A percentile compares a stretch with the other conserved stretches of the same genome.
These are phyloP conservation scores for Cyberlindnera misumaiensis DNA, from an alignment of 805 yeast species.

Conservation along the genomic window DNA sequence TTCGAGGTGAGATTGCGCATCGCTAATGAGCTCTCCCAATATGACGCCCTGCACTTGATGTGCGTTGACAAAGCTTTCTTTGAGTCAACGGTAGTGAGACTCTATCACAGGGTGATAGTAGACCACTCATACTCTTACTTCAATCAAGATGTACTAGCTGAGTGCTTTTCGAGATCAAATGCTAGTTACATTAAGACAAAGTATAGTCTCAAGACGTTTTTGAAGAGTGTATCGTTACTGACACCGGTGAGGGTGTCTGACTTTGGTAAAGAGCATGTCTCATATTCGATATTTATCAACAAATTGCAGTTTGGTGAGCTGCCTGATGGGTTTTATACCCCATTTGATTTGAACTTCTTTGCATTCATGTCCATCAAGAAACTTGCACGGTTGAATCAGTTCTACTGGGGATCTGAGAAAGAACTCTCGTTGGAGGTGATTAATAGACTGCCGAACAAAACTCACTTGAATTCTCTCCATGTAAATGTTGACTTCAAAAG, in stretches of 20 bases:
- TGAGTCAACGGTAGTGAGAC: slow-evolving; percentile 26
- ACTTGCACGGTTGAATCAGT: slow-evolving; percentile 21
- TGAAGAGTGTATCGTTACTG: slow-evolving; percentile 13
- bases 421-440: slow-evolving; percentile 28
- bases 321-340: slow-evolving; percentile 35
- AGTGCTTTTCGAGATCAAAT: slow-evolving; percentile 15
- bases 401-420: slow-evolving; percentile 29
- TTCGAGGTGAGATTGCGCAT: slow-evolving; percentile 29
- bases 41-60: slow-evolving; percentile 30
- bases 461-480: slow-evolving; percentile 21
- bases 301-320: slow-evolving; percentile 29
- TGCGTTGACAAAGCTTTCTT: slow-evolving; percentile 26
- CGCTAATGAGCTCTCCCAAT: slow-evolving; percentile 31
- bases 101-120: slow-evolving; percentile 26
- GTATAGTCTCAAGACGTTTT: slow-evolving; percentile 33
- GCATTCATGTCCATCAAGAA: slow-evolving; percentile 23
- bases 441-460: slow-evolving; percentile 26
- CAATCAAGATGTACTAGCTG: slow-evolving; percentile 28
- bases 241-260: slow-evolving; percentile 5
- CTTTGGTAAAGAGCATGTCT: neutral
- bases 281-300: slow-evolving; percentile 17
- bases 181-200: slow-evolving; percentile 30
- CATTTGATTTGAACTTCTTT: slow-evolving; percentile 27
- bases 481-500: slow-evolving; percentile 28
- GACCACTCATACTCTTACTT: slow-evolving; percentile 34